Evolutionary conservation across 2,329 filamentous ascomycete species (phyloP).

Genomic region (Phaeosphaeria sp.): DNA sequence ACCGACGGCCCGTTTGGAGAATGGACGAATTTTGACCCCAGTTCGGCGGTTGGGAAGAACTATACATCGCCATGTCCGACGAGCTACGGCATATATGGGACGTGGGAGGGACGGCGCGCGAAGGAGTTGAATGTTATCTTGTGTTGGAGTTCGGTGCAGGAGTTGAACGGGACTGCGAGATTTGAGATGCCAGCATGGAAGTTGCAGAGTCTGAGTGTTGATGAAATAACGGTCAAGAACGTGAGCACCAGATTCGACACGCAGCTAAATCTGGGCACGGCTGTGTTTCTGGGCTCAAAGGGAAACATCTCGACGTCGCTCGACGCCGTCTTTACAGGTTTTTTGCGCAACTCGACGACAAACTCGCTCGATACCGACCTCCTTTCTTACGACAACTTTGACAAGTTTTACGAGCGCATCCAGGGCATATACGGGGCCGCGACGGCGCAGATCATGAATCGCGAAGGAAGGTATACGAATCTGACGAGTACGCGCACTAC

Average conservation of each 20-base stretch:
- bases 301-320: neutral
- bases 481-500: neutral
- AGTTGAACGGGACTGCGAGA: neutral
- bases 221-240: neutral
- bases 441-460: neutral
- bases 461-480: neutral
- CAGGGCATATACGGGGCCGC: neutral
- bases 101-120: neutral
- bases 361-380: neutral
- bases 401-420: neutral
- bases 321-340: neutral
- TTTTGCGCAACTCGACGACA: neutral
- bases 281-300: neutral
- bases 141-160: neutral
- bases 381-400: neutral
- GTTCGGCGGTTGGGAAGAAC: neutral
- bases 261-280: neutral
- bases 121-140: neutral
- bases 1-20: neutral
- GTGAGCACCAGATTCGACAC: neutral
- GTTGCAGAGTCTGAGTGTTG: neutral
- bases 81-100: neutral
- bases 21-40: neutral
- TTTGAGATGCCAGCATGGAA: neutral
- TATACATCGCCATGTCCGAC: neutral